A percentile compares a stretch with the other conserved stretches of the same genome.
These are phyloP conservation scores for Coemansia sp. DNA, from an alignment of 192 early-diverging fungal genomes.

Conservation along the genomic window DNA sequence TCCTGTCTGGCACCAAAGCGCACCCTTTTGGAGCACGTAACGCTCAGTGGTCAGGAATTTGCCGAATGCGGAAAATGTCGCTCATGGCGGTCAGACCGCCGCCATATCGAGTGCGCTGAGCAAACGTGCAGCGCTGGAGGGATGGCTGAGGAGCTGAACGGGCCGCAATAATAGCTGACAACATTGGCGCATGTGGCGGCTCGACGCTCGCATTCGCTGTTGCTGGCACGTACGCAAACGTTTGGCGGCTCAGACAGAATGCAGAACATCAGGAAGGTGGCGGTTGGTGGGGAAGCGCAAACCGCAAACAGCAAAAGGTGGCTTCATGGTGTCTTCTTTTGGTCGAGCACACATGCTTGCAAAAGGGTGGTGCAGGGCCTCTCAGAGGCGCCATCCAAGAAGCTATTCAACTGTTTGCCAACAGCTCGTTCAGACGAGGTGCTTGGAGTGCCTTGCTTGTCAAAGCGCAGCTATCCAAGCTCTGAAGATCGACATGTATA, in stretches of 20 bases:
- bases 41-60: constrained; percentile 4
- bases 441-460: background rate
- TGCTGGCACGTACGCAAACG: background rate
- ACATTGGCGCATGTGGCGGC: background rate
- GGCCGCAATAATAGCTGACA: background rate
- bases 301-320: background rate
- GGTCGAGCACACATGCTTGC: background rate
- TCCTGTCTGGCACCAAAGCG: background rate
- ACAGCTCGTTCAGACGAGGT: no score
- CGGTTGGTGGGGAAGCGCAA: background rate
- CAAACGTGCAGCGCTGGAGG: background rate
- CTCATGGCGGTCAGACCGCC: background rate
- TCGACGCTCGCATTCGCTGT: background rate
- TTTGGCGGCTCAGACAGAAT: background rate
- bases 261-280: constrained; percentile 2
- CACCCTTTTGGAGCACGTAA: background rate
- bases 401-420: background rate
- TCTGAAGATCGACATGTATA: background rate
- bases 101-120: background rate
- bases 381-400: constrained; percentile 5
- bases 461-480: background rate
- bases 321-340: constrained; percentile 8
- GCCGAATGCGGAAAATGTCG: background rate
- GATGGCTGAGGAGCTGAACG: background rate
- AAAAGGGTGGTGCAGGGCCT: background rate